A percentile compares a stretch with the other conserved stretches of the same genome.
These are phyloP conservation scores for Jamesozyma piceae DNA, from an alignment of 805 yeast genomes.

Conservation along the genomic window DNA sequence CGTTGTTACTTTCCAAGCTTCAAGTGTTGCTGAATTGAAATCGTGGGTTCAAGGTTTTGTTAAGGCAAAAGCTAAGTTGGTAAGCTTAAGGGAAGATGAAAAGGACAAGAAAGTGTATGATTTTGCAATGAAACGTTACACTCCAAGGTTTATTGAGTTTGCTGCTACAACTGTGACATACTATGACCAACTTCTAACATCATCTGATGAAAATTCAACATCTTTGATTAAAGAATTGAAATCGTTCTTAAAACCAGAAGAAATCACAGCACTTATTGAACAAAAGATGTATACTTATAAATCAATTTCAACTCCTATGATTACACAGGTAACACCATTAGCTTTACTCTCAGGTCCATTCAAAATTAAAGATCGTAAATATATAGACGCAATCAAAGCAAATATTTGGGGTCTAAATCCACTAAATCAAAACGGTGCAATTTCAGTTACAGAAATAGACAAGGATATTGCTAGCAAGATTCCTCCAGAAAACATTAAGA, in stretches of 20 bases:
- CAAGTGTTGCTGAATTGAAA: slow-evolving; percentile 55
- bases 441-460: slow-evolving; percentile 1
- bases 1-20: slow-evolving; percentile 55
- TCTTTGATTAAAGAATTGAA: slow-evolving; percentile 25
- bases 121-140: slow-evolving; percentile 50
- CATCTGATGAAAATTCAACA: slow-evolving; percentile 3
- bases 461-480: not conserved
- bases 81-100: slow-evolving; percentile 19
- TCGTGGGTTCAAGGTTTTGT: slow-evolving; percentile 66
- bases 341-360: slow-evolving; percentile 50
- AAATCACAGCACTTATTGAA: slow-evolving; percentile 14
- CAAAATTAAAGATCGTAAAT: slow-evolving; percentile 2
- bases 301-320: slow-evolving; percentile 51
- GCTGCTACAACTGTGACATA: slow-evolving; percentile 51
- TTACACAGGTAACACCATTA: slow-evolving; percentile 56
- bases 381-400: slow-evolving; percentile 54
- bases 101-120: slow-evolving; percentile 26
- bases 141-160: slow-evolving; percentile 59
- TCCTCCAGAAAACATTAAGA: not conserved
- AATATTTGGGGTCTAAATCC: slow-evolving; percentile 52
- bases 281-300: slow-evolving; percentile 16
- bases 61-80: slow-evolving; percentile 43
- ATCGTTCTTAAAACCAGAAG: slow-evolving; percentile 11
- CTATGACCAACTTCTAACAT: slow-evolving; percentile 33
- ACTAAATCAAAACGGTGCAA: slow-evolving; percentile 6